Evolutionary conservation across 495 filamentous ascomycete genomes (phyloP).

Genomic region (Gamarada debralockiae): DNA sequence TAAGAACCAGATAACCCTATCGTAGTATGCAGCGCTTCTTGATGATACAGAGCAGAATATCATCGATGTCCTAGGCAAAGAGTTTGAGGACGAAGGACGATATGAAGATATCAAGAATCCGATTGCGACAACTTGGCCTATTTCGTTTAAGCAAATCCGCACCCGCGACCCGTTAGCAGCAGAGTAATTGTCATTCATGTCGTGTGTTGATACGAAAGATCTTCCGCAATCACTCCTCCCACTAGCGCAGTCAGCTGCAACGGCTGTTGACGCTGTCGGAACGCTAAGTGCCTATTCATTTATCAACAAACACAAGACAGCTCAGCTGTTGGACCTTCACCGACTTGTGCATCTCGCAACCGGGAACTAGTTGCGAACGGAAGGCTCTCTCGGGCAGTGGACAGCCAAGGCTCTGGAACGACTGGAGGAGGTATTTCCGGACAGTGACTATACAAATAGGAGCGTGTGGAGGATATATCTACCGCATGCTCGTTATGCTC

Average conservation of each 20-base stretch:
- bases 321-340: background rate
- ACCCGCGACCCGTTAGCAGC: conserved; percentile 26
- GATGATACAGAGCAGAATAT: too few species aligned
- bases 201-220: conserved; percentile 30
- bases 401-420: background rate
- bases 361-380: background rate
- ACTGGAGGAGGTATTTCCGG: background rate
- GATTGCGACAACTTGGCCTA: background rate
- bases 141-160: conserved; percentile 37
- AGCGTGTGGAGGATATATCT: background rate
- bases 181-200: conserved; percentile 36
- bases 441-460: background rate
- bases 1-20: too few species aligned
- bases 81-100: background rate
- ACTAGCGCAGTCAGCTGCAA: conserved; percentile 18
- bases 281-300: background rate
- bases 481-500: background rate
- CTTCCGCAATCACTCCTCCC: conserved; percentile 31
- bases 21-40: too few species aligned
- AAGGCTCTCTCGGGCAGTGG: background rate
- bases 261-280: background rate
- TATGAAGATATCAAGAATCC: background rate
- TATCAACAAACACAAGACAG: background rate
- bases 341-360: background rate
- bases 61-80: background rate